phyloP scores from a whole-genome alignment of 805 yeast species.

The Lachancea meyersii region DNA sequence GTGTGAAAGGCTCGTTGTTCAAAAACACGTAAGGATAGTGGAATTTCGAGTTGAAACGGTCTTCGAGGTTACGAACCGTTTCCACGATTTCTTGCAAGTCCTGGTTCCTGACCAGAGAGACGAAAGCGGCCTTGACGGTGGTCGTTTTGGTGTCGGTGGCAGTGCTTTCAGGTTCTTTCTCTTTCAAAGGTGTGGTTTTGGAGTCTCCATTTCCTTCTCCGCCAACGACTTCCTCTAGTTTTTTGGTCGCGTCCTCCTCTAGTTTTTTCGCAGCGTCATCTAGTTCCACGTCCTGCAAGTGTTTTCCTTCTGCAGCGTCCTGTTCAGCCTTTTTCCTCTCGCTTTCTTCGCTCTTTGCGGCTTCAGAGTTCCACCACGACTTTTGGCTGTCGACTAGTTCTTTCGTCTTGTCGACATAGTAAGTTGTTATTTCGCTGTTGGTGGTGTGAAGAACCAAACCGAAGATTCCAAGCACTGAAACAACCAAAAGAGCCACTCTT shows the following conservation, averaged over 20 bases:
- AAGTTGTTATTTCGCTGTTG: neutral
- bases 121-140: constrained; percentile 71
- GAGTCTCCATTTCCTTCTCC: neutral
- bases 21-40: constrained; percentile 94
- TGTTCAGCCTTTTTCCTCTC: constrained; percentile 5
- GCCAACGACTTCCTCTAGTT: neutral
- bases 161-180: neutral
- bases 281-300: constrained; percentile 2
- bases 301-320: constrained; percentile 2
- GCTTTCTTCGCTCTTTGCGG: constrained; percentile 6
- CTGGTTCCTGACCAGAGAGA: constrained; percentile 69
- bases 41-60: constrained; percentile 74
- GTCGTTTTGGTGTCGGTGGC: neutral
- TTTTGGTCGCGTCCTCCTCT: neutral
- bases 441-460: constrained; percentile 3
- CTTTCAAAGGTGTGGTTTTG: no score
- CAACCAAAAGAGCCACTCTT: constrained; percentile 1
- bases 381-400: neutral
- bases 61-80: constrained; percentile 76
- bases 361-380: neutral
- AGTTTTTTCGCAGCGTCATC: constrained; percentile 2
- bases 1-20: constrained; percentile 79
- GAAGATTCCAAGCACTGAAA: neutral
- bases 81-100: constrained; percentile 57
- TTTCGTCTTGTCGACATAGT: neutral